Evolutionary conservation across 1,139 yeast genomes (phyloP).

Genomic region (Hemisphaericaspora xylanilytica): DNA sequence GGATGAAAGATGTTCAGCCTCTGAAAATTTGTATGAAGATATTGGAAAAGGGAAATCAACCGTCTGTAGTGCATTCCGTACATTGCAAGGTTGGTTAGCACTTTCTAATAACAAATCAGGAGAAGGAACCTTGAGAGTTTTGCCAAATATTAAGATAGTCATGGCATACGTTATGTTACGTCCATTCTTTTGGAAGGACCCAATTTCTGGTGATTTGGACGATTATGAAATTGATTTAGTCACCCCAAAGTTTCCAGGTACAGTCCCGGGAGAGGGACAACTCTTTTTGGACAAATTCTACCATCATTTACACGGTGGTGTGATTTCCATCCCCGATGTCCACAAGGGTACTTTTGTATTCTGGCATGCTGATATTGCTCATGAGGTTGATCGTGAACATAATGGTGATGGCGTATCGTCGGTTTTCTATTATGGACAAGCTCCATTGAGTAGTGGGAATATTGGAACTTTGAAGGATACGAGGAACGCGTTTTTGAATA

Average conservation of each 20-base stretch:
- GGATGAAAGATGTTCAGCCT: constrained; percentile 35
- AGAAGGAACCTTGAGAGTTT: constrained; percentile 44
- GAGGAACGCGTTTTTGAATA: constrained; percentile 13
- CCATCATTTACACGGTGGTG: constrained; percentile 29
- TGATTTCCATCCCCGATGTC: constrained; percentile 33
- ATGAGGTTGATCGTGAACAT: constrained; percentile 46
- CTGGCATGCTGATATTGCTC: constrained; percentile 51
- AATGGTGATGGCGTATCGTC: constrained; percentile 37
- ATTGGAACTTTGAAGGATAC: constrained; percentile 17
- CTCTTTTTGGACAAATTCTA: constrained; percentile 19
- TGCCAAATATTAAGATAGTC: constrained; percentile 35
- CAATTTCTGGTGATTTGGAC: constrained; percentile 5
- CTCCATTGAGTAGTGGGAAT: constrained; percentile 17
- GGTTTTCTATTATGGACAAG: constrained; percentile 26
- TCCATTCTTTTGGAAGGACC: constrained; percentile 42
- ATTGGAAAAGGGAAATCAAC: constrained; percentile 30
- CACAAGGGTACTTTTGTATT: constrained; percentile 43
- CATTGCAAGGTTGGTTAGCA: constrained; percentile 52
- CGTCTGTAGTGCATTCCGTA: constrained; percentile 32
- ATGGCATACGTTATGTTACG: constrained; percentile 43
- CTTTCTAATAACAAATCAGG: constrained; percentile 32
- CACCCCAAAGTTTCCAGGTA: constrained; percentile 24
- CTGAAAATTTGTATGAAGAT: constrained; percentile 30
- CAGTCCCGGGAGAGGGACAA: constrained; percentile 22
- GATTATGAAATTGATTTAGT: constrained; percentile 25